Evolutionary conservation across 257 asterid species (phyloP).

Genomic region (Penstemon barbatus): DNA sequence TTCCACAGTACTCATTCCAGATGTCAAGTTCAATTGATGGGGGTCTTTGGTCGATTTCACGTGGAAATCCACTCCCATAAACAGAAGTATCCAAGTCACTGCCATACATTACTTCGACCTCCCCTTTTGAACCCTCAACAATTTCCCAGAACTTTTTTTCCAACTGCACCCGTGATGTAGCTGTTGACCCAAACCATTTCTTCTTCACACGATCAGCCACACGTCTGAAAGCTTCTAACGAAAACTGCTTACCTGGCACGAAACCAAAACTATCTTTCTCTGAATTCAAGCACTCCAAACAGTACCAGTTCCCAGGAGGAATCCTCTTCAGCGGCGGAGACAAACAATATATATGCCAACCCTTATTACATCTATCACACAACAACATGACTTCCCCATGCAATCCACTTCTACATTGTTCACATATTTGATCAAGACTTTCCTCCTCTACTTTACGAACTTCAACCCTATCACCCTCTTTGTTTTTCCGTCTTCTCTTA

Average conservation of each 20-base stretch:
- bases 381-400: constrained; percentile 97
- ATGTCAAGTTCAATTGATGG: constrained; percentile 51
- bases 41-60: constrained; percentile 51
- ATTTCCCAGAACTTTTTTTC: constrained; percentile 97
- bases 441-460: constrained; percentile 43
- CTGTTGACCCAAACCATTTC: constrained; percentile 80
- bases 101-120: constrained; percentile 92
- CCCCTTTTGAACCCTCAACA: constrained; percentile 89
- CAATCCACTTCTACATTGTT: constrained; percentile 89
- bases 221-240: constrained; percentile 84
- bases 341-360: constrained; percentile 93
- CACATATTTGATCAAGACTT: constrained; percentile 77
- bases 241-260: constrained; percentile 75
- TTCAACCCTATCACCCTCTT: constrained; percentile 62
- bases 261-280: constrained; percentile 91
- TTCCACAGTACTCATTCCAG: constrained; percentile 80
- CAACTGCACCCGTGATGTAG: constrained; percentile 64
- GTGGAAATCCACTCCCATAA: constrained; percentile 94
- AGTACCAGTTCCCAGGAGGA: constrained; percentile 96
- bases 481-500: constrained; percentile 79
- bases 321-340: constrained; percentile 80
- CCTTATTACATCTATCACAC: constrained; percentile 94
- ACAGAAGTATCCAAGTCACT: constrained; percentile 91
- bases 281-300: constrained; percentile 86
- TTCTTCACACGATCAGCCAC: constrained; percentile 84